These are phyloP conservation scores for Xylariomycetidae sp. DNA, from an alignment of 2,329 filamentous ascomycete genomes.

Conservation along the genomic window DNA sequence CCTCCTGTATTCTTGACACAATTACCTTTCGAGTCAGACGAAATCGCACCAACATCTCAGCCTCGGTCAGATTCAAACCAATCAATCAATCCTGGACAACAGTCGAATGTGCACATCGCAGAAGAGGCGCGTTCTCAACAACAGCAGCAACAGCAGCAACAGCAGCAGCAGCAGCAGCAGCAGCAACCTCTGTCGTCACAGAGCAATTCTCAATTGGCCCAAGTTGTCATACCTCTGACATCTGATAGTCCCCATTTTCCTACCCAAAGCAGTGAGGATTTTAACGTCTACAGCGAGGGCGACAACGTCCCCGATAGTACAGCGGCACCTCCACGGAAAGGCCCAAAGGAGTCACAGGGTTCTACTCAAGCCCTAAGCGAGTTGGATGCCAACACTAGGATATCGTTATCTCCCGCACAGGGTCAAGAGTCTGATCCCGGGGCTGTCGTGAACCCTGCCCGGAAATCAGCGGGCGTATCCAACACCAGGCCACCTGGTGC, in stretches of 20 bases:
- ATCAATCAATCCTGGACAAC: too few relatives aligned
- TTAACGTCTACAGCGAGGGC: conserved; percentile 19
- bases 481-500: too few relatives aligned
- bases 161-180: too few relatives aligned
- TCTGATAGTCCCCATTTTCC: conserved; percentile 13
- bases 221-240: conserved; percentile 19
- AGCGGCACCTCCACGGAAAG: conserved; percentile 1
- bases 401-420: conserved; percentile 14
- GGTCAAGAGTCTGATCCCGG: conserved; percentile 6
- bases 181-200: conserved; percentile 7
- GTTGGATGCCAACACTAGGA: conserved; percentile 21
- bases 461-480: too few relatives aligned
- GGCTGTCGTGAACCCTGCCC: neutral
- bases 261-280: conserved; percentile 15
- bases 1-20: conserved; percentile 7
- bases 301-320: conserved; percentile 11
- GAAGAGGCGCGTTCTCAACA: too few relatives aligned
- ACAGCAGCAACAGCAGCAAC: too few relatives aligned
- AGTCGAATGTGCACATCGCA: too few relatives aligned
- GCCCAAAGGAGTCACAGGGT: conserved; percentile 10
- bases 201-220: conserved; percentile 23
- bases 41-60: conserved; percentile 5
- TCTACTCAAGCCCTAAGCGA: conserved; percentile 22
- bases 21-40: conserved; percentile 5
- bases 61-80: conserved; percentile 3